A percentile compares a stretch with the other conserved stretches of the same genome.
phyloP scores from a whole-genome alignment of 2,329 filamentous ascomycete genomes.

The Calonectria pseudoreteaudii region DNA sequence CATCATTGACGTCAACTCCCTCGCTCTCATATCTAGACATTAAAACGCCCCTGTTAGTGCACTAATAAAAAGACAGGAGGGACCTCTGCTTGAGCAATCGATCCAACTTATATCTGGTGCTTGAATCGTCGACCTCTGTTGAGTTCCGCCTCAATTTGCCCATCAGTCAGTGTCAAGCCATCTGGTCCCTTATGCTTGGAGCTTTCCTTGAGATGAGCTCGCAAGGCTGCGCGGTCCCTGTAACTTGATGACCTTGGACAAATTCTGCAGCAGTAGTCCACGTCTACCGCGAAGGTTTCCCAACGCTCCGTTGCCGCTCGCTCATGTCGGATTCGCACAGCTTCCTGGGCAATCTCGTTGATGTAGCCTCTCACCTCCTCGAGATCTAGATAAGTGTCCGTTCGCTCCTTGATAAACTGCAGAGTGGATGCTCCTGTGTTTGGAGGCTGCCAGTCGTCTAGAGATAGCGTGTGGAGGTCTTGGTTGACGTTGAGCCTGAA shows the following conservation, averaged over 20 bases:
- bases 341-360: not conserved
- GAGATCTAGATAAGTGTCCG: not conserved
- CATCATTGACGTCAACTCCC: not conserved
- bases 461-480: not conserved
- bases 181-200: not conserved
- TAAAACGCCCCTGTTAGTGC: not conserved
- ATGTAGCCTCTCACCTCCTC: not conserved
- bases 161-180: not conserved
- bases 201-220: not conserved
- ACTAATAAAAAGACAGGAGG: not conserved
- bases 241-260: not conserved
- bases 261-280: not conserved
- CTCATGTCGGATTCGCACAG: not conserved
- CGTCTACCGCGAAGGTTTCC: not conserved
- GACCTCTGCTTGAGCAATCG: not conserved
- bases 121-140: not conserved
- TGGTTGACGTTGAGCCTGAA: slow-evolving; percentile 13
- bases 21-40: not conserved
- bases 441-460: slow-evolving; percentile 11
- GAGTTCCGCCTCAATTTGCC: not conserved
- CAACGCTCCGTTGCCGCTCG: not conserved
- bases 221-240: not conserved
- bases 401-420: accelerated
- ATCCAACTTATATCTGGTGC: not conserved
- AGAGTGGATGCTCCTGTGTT: not conserved